Conservation (phyloP, 805 yeast species). For the Candida anglica region DNA sequence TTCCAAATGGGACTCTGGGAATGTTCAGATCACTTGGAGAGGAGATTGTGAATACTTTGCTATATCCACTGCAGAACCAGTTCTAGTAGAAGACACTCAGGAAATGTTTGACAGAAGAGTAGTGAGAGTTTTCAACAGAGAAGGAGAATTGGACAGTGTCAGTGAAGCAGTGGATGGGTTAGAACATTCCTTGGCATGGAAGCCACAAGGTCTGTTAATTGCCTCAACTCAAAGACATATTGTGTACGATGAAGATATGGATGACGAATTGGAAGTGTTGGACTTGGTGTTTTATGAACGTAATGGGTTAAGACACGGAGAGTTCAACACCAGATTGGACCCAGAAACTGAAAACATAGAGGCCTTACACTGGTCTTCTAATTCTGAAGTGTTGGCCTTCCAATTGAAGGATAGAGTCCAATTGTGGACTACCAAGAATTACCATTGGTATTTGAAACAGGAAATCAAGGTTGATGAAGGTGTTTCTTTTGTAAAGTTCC, state of each 20-base stretch:
- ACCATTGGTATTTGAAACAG: constrained; percentile 93
- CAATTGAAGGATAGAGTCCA: constrained; percentile 62
- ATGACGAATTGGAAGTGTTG: constrained; percentile 19
- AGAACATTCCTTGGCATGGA: constrained; percentile 76
- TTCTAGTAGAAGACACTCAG: constrained; percentile 35
- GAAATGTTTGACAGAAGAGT: constrained; percentile 57
- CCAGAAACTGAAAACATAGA: constrained; percentile 42
- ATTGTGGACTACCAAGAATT: constrained; percentile 87
- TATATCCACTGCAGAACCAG: constrained; percentile 57
- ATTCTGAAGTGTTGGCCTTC: constrained; percentile 74
- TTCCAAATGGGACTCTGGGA: constrained; percentile 49
- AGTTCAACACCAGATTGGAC: constrained; percentile 65
- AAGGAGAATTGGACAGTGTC: constrained; percentile 73
- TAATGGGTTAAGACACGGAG: constrained; percentile 90
- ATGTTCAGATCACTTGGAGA: constrained; percentile 75
- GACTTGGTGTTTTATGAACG: constrained; percentile 81
- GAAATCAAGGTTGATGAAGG: constrained; percentile 44
- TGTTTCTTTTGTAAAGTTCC: constrained; percentile 61
- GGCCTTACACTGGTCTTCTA: constrained; percentile 72
- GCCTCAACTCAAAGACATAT: constrained; percentile 72
- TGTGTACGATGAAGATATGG: constrained; percentile 45
- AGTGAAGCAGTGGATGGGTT: constrained; percentile 86
- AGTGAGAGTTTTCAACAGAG: constrained; percentile 75
- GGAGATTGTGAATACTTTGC: constrained; percentile 89
- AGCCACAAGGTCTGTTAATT: constrained; percentile 84